Evolutionary conservation across 1,284 basidiomycete species (phyloP).

Genomic region (Caloboletus firmus): DNA sequence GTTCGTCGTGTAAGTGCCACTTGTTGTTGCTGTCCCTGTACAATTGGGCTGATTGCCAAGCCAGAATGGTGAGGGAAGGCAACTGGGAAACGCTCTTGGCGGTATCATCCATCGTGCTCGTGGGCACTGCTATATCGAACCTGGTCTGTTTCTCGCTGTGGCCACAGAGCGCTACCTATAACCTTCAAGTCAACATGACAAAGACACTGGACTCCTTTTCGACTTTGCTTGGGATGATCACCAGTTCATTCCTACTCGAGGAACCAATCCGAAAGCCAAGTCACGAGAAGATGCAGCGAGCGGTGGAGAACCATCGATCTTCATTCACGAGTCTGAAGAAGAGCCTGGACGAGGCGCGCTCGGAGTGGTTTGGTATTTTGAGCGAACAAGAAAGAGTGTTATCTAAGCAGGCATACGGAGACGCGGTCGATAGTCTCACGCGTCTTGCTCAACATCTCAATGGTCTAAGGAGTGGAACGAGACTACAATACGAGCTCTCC

Average conservation of each 20-base stretch:
- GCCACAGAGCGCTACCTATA: slow-evolving; percentile 81
- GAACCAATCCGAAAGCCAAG: slow-evolving; percentile 56
- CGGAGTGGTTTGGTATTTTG: slow-evolving; percentile 65
- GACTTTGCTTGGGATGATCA: slow-evolving; percentile 79
- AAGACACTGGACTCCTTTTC: slow-evolving; percentile 86
- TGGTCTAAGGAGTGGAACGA: slow-evolving; percentile 80
- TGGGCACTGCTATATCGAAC: slow-evolving; percentile 79
- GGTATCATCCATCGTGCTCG: slow-evolving; percentile 75
- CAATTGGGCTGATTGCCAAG: slow-evolving; percentile 5
- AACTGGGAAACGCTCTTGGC: slow-evolving; percentile 71
- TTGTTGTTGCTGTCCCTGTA: not conserved
- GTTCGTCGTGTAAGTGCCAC: slow-evolving; percentile 69
- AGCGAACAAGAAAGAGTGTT: slow-evolving; percentile 42
- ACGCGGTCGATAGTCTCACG: slow-evolving; percentile 81
- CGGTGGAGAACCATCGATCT: slow-evolving; percentile 79
- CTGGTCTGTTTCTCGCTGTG: slow-evolving; percentile 81
- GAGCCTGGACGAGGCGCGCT: slow-evolving; percentile 79
- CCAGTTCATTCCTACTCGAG: slow-evolving; percentile 82
- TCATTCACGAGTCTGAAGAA: slow-evolving; percentile 87
- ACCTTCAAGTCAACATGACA: slow-evolving; percentile 82
- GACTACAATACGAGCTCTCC: slow-evolving; percentile 79
- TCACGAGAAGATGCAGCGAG: slow-evolving; percentile 65
- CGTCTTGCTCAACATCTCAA: slow-evolving; percentile 89
- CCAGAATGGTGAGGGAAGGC: slow-evolving; percentile 87
- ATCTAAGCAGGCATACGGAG: slow-evolving; percentile 69